Evolutionary conservation across 2,329 filamentous ascomycete species (phyloP), one percentile per base, ranked within the genome.

Genomic region (Parafenestella ontariensis): DNA sequence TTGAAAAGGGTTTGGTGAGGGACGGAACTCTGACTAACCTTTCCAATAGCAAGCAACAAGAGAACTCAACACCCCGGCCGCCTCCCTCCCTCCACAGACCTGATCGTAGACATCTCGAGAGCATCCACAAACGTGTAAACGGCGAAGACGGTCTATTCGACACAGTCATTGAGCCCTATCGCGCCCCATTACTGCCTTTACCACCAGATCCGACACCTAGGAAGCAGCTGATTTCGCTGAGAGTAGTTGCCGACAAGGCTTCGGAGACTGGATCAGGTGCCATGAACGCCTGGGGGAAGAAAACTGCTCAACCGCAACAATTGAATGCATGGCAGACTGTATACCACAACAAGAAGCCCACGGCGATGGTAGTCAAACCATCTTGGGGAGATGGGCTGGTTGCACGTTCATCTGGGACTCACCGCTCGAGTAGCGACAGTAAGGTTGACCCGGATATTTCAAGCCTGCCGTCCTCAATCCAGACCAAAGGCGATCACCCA

Each of bases 41-140:
- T 26, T 26, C 9, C 1, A n/a, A 29, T 29, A 61, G 58, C 33
- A 46, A 49, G 15, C 33, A 31, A 26, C 17, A 50, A 23, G 49
- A 42, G n/a, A 15, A 28, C 15, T 23, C 42, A 31, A 15, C 42
- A 6, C 34, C 37, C 6, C 21, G 9, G n/a, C 36, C 36, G n/a
- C 28, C 23, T 36, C 21, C 33, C 5, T 21, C 21, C 17, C n/a
- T 29, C 15, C 21, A 58, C 3, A 42, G 23, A 23, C 53, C 62
- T 1, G 66, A 70, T 47, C 56, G 41, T 20, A 56, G 67, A 15
- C 66, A 70, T 49, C 58, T 69, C n/a, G 43, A 62, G 23, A 52
- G 50, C 9, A 46, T 49, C 13, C 58, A 69, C 34, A 63, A 33
- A 36, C 62, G 61, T 31, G 36, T 69, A 17, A 58, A 23, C 26